A percentile compares a stretch with the other conserved stretches of the same genome.
Conservation (phyloP, 306 rosid species). For the Gastrolobium villosum region DNA sequence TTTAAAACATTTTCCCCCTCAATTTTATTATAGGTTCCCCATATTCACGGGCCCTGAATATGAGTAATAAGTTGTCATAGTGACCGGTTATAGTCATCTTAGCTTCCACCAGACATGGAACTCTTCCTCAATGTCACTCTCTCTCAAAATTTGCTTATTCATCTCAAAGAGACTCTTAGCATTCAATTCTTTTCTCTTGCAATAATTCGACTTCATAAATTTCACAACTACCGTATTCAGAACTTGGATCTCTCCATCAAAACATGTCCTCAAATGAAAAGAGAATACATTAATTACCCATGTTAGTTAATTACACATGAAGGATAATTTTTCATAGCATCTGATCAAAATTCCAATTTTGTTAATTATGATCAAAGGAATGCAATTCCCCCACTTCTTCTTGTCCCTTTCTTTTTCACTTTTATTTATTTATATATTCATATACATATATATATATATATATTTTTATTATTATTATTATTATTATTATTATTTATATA, state of each 20-base stretch:
- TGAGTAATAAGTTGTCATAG: no score
- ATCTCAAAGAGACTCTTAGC: neutral
- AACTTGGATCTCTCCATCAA: constrained; percentile 16
- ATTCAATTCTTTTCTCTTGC: constrained; percentile 20
- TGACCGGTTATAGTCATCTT: neutral
- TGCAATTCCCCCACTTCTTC: no score
- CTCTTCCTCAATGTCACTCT: neutral
- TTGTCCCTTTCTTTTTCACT: no score
- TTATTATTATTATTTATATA: no score
- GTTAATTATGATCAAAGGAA: neutral
- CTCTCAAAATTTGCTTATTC: neutral
- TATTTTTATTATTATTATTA: no score
- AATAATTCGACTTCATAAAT: constrained; percentile 35
- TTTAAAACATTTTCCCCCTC: no score
- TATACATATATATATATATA: no score
- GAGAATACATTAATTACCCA: neutral
- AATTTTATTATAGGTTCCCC: no score
- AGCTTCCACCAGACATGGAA: constrained; percentile 9
- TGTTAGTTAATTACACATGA: neutral
- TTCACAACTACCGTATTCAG: constrained; percentile 19
- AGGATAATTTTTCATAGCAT: neutral
- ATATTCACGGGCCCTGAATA: no score
- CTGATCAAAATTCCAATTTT: constrained; percentile 3
- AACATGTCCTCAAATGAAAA: constrained; percentile 16
- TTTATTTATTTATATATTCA: no score